Conservation (phyloP, 257 asterid species). For the Solanum dulcamara region DNA sequence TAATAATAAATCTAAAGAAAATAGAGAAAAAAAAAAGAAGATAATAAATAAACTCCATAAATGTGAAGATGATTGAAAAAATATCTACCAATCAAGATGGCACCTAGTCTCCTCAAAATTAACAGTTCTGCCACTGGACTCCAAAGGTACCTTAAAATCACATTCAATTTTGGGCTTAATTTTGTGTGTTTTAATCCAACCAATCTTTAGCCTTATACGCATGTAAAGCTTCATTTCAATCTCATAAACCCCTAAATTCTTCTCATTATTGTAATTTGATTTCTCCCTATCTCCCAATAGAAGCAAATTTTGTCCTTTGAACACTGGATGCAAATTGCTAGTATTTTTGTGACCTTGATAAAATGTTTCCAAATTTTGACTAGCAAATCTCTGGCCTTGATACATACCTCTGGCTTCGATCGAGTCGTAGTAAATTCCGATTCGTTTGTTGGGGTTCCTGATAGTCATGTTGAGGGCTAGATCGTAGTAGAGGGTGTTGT, state of each 20-base stretch:
- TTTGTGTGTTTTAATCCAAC: conserved; percentile 30
- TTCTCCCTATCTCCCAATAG: conserved; percentile 33
- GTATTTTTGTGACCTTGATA: conserved; percentile 55
- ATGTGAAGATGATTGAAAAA: background rate
- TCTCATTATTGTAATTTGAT: conserved; percentile 10
- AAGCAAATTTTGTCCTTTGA: conserved; percentile 31
- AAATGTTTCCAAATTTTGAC: conserved; percentile 27
- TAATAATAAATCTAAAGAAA: background rate
- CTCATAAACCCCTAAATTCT: conserved; percentile 15
- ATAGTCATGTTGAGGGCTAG: conserved; percentile 58
- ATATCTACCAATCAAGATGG: conserved; percentile 52
- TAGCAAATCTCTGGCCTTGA: conserved; percentile 41
- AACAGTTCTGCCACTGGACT: conserved; percentile 28
- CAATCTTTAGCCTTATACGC: conserved; percentile 35
- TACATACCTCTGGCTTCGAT: conserved; percentile 63
- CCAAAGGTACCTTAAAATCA: conserved; percentile 48
- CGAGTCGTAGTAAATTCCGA: conserved; percentile 70
- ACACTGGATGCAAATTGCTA: conserved; percentile 10
- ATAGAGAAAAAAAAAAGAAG: background rate
- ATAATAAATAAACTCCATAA: background rate
- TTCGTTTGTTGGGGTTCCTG: conserved; percentile 72
- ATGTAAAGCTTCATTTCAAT: conserved; percentile 46
- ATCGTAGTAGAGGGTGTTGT: conserved; percentile 55
- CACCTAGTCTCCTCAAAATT: conserved; percentile 33
- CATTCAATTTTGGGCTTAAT: conserved; percentile 71